Percentiles rank a stretch among this genome's conserved stretches.
Evolutionary conservation across 352 stramenopile species (phyloP).

Genomic region (Globisporangium splendens): DNA sequence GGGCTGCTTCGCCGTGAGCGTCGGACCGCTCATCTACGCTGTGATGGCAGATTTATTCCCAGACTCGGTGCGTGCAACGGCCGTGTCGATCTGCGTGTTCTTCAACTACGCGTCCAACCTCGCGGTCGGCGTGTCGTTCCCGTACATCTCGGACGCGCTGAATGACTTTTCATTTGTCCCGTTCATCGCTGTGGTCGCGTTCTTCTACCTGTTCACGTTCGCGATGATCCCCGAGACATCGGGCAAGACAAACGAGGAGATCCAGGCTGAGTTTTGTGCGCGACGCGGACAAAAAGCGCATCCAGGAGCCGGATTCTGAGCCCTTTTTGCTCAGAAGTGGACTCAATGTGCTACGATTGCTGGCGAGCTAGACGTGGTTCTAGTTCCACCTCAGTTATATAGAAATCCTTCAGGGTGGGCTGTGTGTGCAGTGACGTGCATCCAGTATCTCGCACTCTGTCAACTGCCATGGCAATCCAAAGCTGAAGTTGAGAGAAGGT

Average conservation of each 20-base stretch:
- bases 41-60: conserved; percentile 59
- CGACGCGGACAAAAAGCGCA: conserved; percentile 13
- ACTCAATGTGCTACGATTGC: too few species aligned
- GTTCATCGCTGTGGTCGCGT: conserved; percentile 39
- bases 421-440: too few species aligned
- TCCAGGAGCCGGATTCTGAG: too few species aligned
- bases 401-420: too few species aligned
- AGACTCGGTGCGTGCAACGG: conserved; percentile 39
- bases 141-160: conserved; percentile 46
- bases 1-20: conserved; percentile 35
- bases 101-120: conserved; percentile 56
- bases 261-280: conserved; percentile 41
- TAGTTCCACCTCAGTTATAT: too few species aligned
- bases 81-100: conserved; percentile 41
- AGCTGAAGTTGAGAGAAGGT: too few species aligned
- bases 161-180: conserved; percentile 39
- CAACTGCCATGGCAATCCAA: too few species aligned
- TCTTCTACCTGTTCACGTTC: conserved; percentile 47
- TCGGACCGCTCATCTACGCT: conserved; percentile 54
- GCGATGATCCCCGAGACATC: conserved; percentile 51
- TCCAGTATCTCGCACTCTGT: too few species aligned
- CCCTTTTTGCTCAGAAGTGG: too few species aligned
- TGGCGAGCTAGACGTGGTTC: too few species aligned
- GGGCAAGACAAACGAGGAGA: conserved; percentile 55
- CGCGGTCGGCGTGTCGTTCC: conserved; percentile 52